Evolutionary conservation across 805 yeast species (phyloP), one percentile per base, ranked within the genome.

Genomic region (Barnettozyma sucrosica): DNA sequence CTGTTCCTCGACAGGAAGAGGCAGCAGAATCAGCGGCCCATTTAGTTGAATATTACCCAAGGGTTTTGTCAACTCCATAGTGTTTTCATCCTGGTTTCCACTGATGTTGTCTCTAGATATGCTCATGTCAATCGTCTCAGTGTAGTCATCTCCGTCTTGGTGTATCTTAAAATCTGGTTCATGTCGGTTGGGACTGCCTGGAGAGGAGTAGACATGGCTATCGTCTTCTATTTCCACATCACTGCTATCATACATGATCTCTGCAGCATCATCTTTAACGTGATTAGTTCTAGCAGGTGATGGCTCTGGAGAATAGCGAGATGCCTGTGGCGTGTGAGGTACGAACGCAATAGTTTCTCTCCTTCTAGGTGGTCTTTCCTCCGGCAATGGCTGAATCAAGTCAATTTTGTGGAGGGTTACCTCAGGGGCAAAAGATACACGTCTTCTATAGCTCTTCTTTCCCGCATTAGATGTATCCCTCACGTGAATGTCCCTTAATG

Each of bases 401-500:
- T 58, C 61, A 28, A 59, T 53, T 38, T 58, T 61, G 51, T 59
- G 65, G n/a, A 61, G 41, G 2, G 65, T 59, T 3, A 58, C 65
- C 21, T 61, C 63, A 32, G 64, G 65, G 11, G 63, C 63, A 41
- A 61, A 61, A 1, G 65, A 61, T 2, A 61, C 65, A 19, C 65
- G 52, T 46, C 65, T 48, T 45, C 55, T 55, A 38, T 55, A 54
- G 28, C 53, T 48, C 7, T 51, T 50, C 41, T 55, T 53, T 2
- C 48, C 51, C 5, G 56, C 26, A 4, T 37, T 44, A 2, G 45
- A 18, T 13, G 41, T 2, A 6, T 16, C 26, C 10, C 39, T 51
- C 5, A 36, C 41, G 8, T 47, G 50, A 5, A 40, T 37, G 38
- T 55, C 56, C 14, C 55, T 33, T 9, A 58, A 47, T 3, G 57